Evolutionary conservation across 352 stramenopile genomes (phyloP), one percentile per base, ranked within the genome.

Genomic region (Globisporangium echinulatum): DNA sequence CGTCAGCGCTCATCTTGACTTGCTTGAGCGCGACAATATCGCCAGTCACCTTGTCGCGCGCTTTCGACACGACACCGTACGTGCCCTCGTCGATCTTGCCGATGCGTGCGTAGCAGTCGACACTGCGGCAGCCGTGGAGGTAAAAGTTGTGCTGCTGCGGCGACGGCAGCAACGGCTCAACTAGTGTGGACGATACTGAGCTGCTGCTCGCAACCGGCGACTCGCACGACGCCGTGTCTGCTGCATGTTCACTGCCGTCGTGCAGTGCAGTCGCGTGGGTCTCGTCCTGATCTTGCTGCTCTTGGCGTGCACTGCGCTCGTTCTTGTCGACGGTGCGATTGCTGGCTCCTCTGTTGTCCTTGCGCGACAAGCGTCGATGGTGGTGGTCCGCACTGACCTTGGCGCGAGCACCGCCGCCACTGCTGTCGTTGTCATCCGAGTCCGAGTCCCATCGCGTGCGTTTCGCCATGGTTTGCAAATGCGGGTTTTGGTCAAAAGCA

Each of bases 31-130:
- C 96, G 14, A 98, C 94, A 49, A 98, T 92, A 61, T 98, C 82
- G 40, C 85, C 79, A 7, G 88, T 96, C 46, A 70, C 63, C 40
- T 96, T 92, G 66, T 98, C 94, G 14, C 82, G 73, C 39, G 93
- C 96, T 58, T 96, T 97, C 64, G 94, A 99, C 4, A 99, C 96
- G 55, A 98, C 89, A 5, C 96, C 96, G 68, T 99, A 99, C 19
- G 96, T 98, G 3, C 96, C 96, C 77, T 99, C 92, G 54, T 97
- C 94, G 52, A 99, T 93, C 58, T 92, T 94, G 40, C 81, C 82
- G 33, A 99, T 88, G 7, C 94, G 82, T 58, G 97, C 88, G 61
- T 99, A 99, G 56, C 77, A 92, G 58, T 98, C 93, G 44, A 99
- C 96, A 53, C 87, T 97, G 44, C 96, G 88, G 64, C 94, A 99